Base-by-base conservation (phyloP, 306 rosid species). In the Cyamopsis tetragonoloba region DNA sequence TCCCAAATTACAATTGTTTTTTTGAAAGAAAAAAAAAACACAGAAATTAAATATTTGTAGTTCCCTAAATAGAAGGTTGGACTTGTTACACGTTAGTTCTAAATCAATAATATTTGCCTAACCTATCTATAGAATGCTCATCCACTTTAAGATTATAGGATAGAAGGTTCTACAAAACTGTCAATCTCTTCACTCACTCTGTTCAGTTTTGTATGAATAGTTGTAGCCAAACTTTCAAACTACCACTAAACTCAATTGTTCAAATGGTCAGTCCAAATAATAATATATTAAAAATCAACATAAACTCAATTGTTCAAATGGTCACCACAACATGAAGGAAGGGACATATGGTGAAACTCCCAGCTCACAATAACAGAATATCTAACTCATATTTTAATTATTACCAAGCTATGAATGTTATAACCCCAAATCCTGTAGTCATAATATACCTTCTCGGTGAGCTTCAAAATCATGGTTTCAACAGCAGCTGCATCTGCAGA, bases 401-500 rank as follows among this genome's bases (percentile, higher is more conserved):
- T 64, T 35, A 4, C 7, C 24, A 23, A 34, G 50, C 30, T 35
- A 37, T 50, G 10, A 8, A 39, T 27, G 17, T 39, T 28, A 9
- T 17, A n/a, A n/a, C 58, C 19, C 30, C 42, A 4, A 32, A 20
- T 64, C 54, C 72, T 27, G 64, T 26, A 22, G 22, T 3, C 46
- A 55, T 38, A 44, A 14, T 14, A 47, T 76, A 88, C 99, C 91
- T 85, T 88, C 61, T 90, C 99, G 34, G 95, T 86, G 68, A 95
- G 95, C 74, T 86, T 90, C 73, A 83, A 27, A 76, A 95, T 83
- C 96, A 85, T 88, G 57, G 88, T 86, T 87, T 95, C 99, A 75
- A 85, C 96, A 1, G 99, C 83, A 75, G 84, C 89, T 49, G 99
- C 97, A 79, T 90, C 99, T 19, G 90, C 91, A 19, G 99, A 95